Base-by-base conservation (phyloP, 441 rosid genomes). In the Arabidopsis lyrata region DNA sequence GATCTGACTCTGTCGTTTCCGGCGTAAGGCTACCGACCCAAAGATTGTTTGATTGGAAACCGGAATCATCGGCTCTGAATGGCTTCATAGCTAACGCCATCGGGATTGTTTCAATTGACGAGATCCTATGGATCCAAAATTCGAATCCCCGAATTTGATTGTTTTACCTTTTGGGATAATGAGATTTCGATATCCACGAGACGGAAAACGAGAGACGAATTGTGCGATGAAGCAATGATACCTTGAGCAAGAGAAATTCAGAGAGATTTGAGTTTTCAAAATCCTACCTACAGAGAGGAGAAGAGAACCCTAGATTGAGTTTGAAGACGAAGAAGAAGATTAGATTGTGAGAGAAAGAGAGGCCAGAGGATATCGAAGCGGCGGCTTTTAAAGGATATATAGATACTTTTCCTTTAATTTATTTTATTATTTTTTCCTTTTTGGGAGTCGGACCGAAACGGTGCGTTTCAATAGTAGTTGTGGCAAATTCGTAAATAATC, bases 1-100 rank as follows among this genome's bases (percentile, higher is more conserved):
- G 88, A 81, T 86, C 93, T 10, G 85, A 73, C 31, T 93, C 97
- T 5, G 80, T 81, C 5, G 85, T 84, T 24, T 82, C 93, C 1
- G 76, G 31, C 12, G 84, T 55, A 12, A 91, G 75, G 56, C 89
- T 93, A 3, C 97, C 97, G 1, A 93, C 89, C 99, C 99, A 96
- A 2, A 96, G 90, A 56, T 83, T 85, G 80, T 77, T 93, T 52
- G 97, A 88, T 41, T 87, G 84, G 38, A 81, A 22, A 50, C 71
- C 86, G 14, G 75, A 31, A 49, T 72, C 87, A 3, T 81, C 85
- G 1, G 66, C 12, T 74, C 81, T 77, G 66, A 18, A 71, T 13
- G 82, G 76, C 66, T 81, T 86, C 70, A 75, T 77, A 2, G 82
- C 77, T 31, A 83, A 85, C 15, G 66, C 79, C 88, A 85, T 82